Evolutionary conservation across 768 basidiomycete species (phyloP), one percentile per base, ranked within the genome.

Genomic region (Mrakia frigida): DNA sequence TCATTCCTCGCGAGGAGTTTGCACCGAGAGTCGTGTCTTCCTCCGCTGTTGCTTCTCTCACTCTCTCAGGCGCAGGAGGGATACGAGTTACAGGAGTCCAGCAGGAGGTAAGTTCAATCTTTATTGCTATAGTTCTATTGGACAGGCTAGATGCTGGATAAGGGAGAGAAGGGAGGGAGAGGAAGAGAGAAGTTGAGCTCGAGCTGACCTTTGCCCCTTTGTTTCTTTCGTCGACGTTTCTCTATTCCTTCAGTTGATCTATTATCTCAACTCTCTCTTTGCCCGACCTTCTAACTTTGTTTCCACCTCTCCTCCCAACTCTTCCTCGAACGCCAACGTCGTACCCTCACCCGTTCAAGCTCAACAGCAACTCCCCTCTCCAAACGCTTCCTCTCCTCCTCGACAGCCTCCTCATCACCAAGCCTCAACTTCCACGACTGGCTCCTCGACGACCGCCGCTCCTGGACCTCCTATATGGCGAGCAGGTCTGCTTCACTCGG

Each of bases 241-340:
- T 6, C 46, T 53, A 10, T 6, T 56, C n/a, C n/a, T 28, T 5
- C 28, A 56, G 56, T 95, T 82, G 93, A 95, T 46, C 63, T 67
- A 4, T 37, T 46, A 67, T 73, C 72, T 65, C 43, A 63, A 56
- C 56, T 69, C 86, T 92, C 90, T 92, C 93, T 73, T 46, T 28
- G n/a, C 71, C 14, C 50, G n/a, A 53, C 46, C 69, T 6, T 25
- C 69, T 28, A 70, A 53, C 69, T 46, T 46, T 28, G 13, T 41
- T 39, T n/a, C 37, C 21, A 68, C 65, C 37, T 35, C 35, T n/a
- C 65, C 65, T 68, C 65, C 37, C 37, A 21, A 35, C 13, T 68
- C 65, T 10, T 37, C 65, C 25, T 21, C 65, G 13, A 68, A 68
- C 35, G 23, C 65, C 39, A 41, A 68, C 35, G 37, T 68, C 39